phyloP scores from a whole-genome alignment of 352 stramenopile species.

The Phytophthora vignae region DNA sequence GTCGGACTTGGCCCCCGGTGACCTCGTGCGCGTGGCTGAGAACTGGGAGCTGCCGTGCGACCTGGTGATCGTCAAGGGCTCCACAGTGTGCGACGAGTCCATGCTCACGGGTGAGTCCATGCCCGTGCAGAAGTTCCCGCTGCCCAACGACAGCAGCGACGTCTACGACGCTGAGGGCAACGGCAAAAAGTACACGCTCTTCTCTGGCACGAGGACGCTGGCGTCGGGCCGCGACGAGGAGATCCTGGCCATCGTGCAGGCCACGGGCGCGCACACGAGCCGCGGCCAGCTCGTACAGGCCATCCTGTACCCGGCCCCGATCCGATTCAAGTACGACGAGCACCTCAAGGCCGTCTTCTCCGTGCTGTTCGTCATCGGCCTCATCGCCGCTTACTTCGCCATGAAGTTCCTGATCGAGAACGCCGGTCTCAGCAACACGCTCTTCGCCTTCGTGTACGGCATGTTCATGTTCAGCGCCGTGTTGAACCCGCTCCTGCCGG shows the following conservation, averaged over 20 bases:
- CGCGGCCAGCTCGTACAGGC: slow-evolving; percentile 87
- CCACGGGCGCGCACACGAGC: slow-evolving; percentile 85
- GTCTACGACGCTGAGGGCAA: slow-evolving; percentile 61
- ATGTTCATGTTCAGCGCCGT: slow-evolving; percentile 86
- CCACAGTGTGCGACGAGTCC: slow-evolving; percentile 76
- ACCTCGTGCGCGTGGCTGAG: slow-evolving; percentile 69
- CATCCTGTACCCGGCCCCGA: slow-evolving; percentile 86
- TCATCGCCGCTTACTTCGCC: slow-evolving; percentile 76
- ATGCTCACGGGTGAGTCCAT: slow-evolving; percentile 87
- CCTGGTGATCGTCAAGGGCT: slow-evolving; percentile 72
- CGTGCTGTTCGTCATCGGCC: slow-evolving; percentile 83
- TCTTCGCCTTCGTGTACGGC: slow-evolving; percentile 75
- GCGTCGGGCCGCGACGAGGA: slow-evolving; percentile 67
- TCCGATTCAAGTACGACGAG: slow-evolving; percentile 93
- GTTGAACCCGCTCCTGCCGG: slow-evolving; percentile 87
- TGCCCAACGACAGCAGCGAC: slow-evolving; percentile 56
- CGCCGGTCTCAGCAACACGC: slow-evolving; percentile 73
- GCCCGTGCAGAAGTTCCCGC: slow-evolving; percentile 86
- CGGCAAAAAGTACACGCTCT: slow-evolving; percentile 90
- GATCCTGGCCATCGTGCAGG: slow-evolving; percentile 81
- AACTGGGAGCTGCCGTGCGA: slow-evolving; percentile 83
- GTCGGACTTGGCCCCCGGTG: slow-evolving; percentile 65
- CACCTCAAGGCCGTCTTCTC: slow-evolving; percentile 86
- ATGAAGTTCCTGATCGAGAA: slow-evolving; percentile 80
- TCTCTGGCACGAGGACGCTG: slow-evolving; percentile 83